Percentiles rank a stretch among this genome's conserved stretches.
These are phyloP conservation scores for Fabrea salina DNA, from an alignment of 169 alveolate genomes.

Conservation along the genomic window DNA sequence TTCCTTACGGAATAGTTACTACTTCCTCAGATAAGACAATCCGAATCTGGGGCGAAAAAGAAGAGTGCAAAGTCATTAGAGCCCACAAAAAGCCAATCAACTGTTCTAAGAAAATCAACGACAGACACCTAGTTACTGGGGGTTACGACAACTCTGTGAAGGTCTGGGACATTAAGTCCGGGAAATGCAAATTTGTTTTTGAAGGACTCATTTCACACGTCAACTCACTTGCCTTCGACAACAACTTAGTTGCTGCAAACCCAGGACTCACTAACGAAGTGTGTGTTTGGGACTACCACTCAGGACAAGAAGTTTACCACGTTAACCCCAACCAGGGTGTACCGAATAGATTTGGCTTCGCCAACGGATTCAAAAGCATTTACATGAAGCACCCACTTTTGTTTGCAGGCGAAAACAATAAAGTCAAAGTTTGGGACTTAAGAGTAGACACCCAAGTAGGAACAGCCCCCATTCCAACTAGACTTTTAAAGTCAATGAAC, in stretches of 20 bases:
- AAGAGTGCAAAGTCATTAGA: conserved; percentile 19
- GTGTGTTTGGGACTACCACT: not conserved
- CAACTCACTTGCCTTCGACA: conserved; percentile 27
- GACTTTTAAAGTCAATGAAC: not conserved
- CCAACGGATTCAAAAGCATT: not conserved
- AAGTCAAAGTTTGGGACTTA: conserved; percentile 54
- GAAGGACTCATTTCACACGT: conserved; percentile 25
- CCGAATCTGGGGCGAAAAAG: conserved; percentile 32
- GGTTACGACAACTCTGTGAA: conserved; percentile 44
- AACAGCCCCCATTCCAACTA: not conserved
- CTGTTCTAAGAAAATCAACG: not conserved
- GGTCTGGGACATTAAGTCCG: conserved; percentile 46
- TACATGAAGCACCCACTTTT: conserved; percentile 1
- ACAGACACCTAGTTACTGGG: conserved; percentile 20
- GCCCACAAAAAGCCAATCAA: conserved; percentile 22
- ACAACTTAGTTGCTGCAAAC: conserved; percentile 31
- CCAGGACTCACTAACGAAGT: not conserved
- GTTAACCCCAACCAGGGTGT: not conserved
- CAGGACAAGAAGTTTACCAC: not conserved
- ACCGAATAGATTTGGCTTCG: not conserved
- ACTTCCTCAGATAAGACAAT: conserved; percentile 44
- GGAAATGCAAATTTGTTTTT: conserved; percentile 20
- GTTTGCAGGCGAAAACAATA: conserved; percentile 45
- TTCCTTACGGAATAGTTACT: conserved; percentile 31
- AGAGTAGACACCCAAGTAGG: conserved; percentile 24